phyloP scores from a whole-genome alignment of 768 basidiomycete species.

The Exsudoporus frostii region DNA sequence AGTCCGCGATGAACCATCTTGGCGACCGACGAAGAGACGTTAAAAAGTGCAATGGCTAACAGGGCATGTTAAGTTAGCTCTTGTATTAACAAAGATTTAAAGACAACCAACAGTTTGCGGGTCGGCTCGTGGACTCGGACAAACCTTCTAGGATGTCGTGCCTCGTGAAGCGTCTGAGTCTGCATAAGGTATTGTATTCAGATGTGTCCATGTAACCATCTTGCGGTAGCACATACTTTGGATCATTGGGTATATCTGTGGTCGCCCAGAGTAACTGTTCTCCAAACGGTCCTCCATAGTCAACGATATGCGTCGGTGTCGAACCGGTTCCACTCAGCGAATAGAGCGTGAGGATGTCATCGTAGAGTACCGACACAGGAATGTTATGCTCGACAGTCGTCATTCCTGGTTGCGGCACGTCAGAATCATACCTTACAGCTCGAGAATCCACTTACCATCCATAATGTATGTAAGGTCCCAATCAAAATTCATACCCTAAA shows the following conservation, averaged over 20 bases:
- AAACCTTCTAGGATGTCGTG: constrained; percentile 62
- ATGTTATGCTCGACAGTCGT: constrained; percentile 72
- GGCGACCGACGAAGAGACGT: constrained; percentile 64
- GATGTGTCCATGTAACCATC: neutral
- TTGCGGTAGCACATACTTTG: constrained; percentile 45
- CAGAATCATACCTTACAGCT: neutral
- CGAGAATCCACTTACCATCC: constrained; percentile 50
- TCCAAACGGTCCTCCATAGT: constrained; percentile 71
- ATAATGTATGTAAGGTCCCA: constrained; percentile 79
- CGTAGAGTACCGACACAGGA: constrained; percentile 62
- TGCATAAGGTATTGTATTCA: constrained; percentile 22
- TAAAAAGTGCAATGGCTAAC: constrained; percentile 62
- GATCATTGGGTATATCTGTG: constrained; percentile 61
- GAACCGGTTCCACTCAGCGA: constrained; percentile 66
- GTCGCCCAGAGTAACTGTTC: constrained; percentile 69
- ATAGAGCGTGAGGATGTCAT: constrained; percentile 62
- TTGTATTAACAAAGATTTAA: neutral
- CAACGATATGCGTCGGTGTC: constrained; percentile 74
- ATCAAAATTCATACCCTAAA: constrained; percentile 68
- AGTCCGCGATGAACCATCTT: constrained; percentile 67
- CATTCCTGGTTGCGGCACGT: constrained; percentile 48
- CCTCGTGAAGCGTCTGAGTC: constrained; percentile 59
- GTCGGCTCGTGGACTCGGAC: constrained; percentile 59
- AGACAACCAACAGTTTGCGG: constrained; percentile 48
- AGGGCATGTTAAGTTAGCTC: constrained; percentile 2